These are phyloP conservation scores for Medicago lupulina DNA, from an alignment of 306 rosid species.

Conservation along the genomic window DNA sequence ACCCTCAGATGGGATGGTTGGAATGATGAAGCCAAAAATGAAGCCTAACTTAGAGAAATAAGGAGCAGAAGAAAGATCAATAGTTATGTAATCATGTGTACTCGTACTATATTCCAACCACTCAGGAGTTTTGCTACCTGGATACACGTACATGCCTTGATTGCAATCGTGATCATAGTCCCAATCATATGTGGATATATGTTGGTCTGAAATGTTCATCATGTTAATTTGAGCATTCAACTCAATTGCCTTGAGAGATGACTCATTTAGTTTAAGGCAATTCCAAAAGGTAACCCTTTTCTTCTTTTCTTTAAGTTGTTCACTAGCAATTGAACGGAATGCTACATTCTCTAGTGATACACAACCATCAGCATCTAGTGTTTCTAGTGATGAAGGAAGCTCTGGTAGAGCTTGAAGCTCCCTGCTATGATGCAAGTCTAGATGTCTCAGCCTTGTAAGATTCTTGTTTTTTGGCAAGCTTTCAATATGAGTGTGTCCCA, in stretches of 20 bases:
- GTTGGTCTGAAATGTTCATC: not conserved
- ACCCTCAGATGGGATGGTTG: not conserved
- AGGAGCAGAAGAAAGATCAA: slow-evolving; percentile 31
- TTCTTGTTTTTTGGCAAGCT: too few relatives aligned
- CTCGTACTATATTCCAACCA: slow-evolving; percentile 37
- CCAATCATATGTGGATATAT: not conserved
- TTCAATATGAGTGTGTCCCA: too few relatives aligned
- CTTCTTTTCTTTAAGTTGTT: slow-evolving; percentile 13
- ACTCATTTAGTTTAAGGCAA: slow-evolving; percentile 4
- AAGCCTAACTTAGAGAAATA: slow-evolving; percentile 1
- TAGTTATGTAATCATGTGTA: not conserved
- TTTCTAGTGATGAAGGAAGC: slow-evolving; percentile 25
- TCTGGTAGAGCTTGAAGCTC: slow-evolving; percentile 12
- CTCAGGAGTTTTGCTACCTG: slow-evolving; percentile 31
- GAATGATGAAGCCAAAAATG: slow-evolving; percentile 34
- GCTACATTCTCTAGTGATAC: not conserved
- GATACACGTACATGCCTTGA: slow-evolving; percentile 27
- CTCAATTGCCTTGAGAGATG: not conserved
- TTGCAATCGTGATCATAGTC: not conserved
- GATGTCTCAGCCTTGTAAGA: not conserved
- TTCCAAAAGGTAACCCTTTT: not conserved
- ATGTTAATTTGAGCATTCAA: slow-evolving; percentile 1
- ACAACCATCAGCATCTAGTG: not conserved
- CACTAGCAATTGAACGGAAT: not conserved
- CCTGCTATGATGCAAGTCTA: not conserved